These are phyloP conservation scores for Rhynchosporium secalis DNA, from an alignment of 2,329 filamentous ascomycete species.

Conservation along the genomic window DNA sequence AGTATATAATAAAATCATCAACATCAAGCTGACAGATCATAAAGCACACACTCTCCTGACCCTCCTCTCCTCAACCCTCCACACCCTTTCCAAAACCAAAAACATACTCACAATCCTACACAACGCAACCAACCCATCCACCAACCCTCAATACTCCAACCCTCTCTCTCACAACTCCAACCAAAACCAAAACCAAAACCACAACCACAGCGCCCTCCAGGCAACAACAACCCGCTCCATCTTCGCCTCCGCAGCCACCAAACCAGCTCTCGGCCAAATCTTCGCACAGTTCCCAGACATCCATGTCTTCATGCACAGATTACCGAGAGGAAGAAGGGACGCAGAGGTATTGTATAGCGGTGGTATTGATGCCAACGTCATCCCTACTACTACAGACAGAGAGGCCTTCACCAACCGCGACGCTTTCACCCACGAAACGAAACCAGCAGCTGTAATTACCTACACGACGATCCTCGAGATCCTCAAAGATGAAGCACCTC, in stretches of 20 bases:
- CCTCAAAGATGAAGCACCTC: slow-evolving; percentile 36
- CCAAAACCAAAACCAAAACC: background rate
- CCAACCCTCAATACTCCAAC: slow-evolving; percentile 44
- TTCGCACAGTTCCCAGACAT: slow-evolving; percentile 57
- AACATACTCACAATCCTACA: slow-evolving; percentile 55
- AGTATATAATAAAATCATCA: background rate
- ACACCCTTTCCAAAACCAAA: slow-evolving; percentile 46
- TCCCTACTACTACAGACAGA: too few species aligned
- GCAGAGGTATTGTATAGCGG: slow-evolving; percentile 41
- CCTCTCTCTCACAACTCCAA: background rate
- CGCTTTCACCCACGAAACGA: background rate
- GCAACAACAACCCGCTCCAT: slow-evolving; percentile 21
- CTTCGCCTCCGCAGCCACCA: slow-evolving; percentile 29
- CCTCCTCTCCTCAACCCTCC: slow-evolving; percentile 50
- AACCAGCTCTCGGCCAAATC: slow-evolving; percentile 47
- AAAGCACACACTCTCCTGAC: slow-evolving; percentile 51
- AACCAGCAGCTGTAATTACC: slow-evolving; percentile 18
- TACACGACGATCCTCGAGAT: slow-evolving; percentile 35
- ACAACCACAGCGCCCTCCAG: background rate
- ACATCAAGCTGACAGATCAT: background rate
- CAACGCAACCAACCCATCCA: slow-evolving; percentile 50
- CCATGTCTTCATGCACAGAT: slow-evolving; percentile 52
- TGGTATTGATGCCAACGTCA: slow-evolving; percentile 6
- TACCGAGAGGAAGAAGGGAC: slow-evolving; percentile 46
- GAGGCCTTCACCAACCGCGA: slow-evolving; percentile 14